Evolutionary conservation across 352 stramenopile genomes (phyloP).

Genomic region (Peronospora belbahrii): DNA sequence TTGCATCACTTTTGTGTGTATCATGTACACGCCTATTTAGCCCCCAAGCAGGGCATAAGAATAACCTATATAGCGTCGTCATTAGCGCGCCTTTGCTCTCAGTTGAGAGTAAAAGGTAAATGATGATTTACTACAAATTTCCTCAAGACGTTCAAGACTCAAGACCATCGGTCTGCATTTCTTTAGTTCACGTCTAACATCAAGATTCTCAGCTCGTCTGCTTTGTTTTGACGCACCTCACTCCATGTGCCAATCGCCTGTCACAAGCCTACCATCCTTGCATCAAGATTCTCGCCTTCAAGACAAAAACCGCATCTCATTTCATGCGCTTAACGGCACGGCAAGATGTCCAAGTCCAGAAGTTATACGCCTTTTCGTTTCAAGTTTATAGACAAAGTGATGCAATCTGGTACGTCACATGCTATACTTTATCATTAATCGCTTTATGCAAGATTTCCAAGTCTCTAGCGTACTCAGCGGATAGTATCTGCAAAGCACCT

Average conservation of each 20-base stretch:
- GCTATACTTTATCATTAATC: no score
- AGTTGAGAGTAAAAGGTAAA: slow-evolving; percentile 4
- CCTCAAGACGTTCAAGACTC: slow-evolving; percentile 5
- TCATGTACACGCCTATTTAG: no score
- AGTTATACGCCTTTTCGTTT: neutral
- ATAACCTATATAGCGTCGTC: slow-evolving; percentile 23
- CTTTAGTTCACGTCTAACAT: slow-evolving; percentile 2
- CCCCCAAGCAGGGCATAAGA: slow-evolving; percentile 11
- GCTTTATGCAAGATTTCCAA: neutral
- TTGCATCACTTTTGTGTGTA: slow-evolving; percentile 2
- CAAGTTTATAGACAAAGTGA: no score
- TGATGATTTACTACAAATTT: slow-evolving; percentile 4
- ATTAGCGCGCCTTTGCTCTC: slow-evolving; percentile 1
- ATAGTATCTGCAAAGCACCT: slow-evolving; percentile 8
- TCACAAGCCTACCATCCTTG: neutral
- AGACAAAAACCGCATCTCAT: slow-evolving; percentile 11
- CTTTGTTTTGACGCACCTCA: slow-evolving; percentile 8
- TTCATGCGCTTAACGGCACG: slow-evolving; percentile 6
- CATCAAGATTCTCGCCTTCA: neutral
- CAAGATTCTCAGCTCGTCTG: slow-evolving; percentile 2
- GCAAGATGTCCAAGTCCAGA: slow-evolving; percentile 7
- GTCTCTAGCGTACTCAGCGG: neutral
- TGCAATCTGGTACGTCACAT: no score
- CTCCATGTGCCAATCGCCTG: slow-evolving; percentile 6
- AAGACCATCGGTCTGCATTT: slow-evolving; percentile 5